These are phyloP conservation scores for Ustilago tritici DNA, from an alignment of 1,284 basidiomycete species.

Conservation along the genomic window DNA sequence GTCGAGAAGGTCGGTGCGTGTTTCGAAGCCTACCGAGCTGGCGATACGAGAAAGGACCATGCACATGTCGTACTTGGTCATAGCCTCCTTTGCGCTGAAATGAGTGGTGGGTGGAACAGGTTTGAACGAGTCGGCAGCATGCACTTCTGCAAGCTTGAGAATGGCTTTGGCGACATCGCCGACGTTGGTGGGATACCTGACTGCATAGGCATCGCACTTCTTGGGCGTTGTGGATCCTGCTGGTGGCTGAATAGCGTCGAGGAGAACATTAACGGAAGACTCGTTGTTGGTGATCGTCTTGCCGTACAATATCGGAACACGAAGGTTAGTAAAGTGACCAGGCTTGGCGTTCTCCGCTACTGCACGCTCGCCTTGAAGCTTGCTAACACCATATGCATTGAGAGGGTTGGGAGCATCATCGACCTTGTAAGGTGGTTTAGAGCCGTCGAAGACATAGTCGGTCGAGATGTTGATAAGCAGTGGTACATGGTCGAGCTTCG, in stretches of 20 bases:
- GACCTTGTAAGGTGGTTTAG: slow-evolving; percentile 71
- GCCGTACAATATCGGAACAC: slow-evolving; percentile 70
- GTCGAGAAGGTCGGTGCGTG: slow-evolving; percentile 57
- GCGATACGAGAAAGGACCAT: slow-evolving; percentile 58
- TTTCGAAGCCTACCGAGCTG: slow-evolving; percentile 51
- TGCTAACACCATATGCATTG: slow-evolving; percentile 71
- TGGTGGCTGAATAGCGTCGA: slow-evolving; percentile 53
- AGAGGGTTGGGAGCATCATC: slow-evolving; percentile 71
- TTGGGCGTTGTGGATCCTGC: slow-evolving; percentile 15
- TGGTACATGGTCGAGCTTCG: slow-evolving; percentile 56
- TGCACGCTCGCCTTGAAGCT: slow-evolving; percentile 67
- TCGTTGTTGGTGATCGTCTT: slow-evolving; percentile 54
- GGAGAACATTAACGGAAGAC: slow-evolving; percentile 66
- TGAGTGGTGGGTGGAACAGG: slow-evolving; percentile 69
- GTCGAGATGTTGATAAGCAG: slow-evolving; percentile 72
- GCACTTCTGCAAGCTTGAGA: slow-evolving; percentile 66
- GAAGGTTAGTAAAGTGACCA: slow-evolving; percentile 68
- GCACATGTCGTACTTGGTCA: slow-evolving; percentile 73
- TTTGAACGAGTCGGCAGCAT: slow-evolving; percentile 18
- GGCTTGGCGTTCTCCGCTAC: slow-evolving; percentile 55
- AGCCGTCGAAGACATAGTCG: slow-evolving; percentile 70
- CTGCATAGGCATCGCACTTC: slow-evolving; percentile 69
- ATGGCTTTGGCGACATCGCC: slow-evolving; percentile 71
- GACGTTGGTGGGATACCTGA: slow-evolving; percentile 73
- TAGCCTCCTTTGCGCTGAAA: slow-evolving; percentile 71